phyloP scores from a whole-genome alignment of 352 stramenopile species.

The Globisporangium nagaii region DNA sequence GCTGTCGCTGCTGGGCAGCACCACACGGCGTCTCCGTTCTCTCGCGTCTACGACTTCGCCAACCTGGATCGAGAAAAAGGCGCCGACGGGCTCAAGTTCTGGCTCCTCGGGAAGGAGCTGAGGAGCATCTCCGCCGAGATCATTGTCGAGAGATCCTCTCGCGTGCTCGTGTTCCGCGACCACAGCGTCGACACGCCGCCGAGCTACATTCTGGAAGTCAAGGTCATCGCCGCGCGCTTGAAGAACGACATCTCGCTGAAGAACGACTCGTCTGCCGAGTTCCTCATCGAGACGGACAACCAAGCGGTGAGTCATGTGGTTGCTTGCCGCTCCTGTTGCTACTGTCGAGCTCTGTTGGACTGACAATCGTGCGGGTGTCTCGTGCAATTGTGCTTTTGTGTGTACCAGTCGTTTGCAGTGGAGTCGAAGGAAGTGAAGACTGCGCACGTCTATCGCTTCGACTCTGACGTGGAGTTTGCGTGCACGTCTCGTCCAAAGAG shows the following conservation, averaged over 20 bases:
- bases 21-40: constrained; percentile 48
- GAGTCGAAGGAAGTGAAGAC: constrained; percentile 75
- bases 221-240: constrained; percentile 72
- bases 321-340: neutral
- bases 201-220: constrained; percentile 78
- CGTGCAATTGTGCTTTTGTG: neutral
- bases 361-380: neutral
- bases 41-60: constrained; percentile 80
- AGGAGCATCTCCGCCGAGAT: constrained; percentile 71
- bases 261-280: constrained; percentile 50
- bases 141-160: constrained; percentile 69
- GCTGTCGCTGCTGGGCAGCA: constrained; percentile 42
- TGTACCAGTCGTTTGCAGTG: constrained; percentile 25
- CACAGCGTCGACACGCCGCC: constrained; percentile 44
- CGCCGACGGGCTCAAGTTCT: constrained; percentile 64
- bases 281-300: constrained; percentile 63
- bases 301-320: constrained; percentile 27
- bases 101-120: constrained; percentile 64
- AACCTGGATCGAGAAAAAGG: constrained; percentile 75
- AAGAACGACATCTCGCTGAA: constrained; percentile 56
- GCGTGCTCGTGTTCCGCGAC: constrained; percentile 76
- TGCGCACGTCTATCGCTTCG: constrained; percentile 78
- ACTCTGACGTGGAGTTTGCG: constrained; percentile 71
- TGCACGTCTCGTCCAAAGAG: constrained; percentile 61
- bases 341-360: neutral